Conservation (phyloP, 1,284 basidiomycete genomes). For the Cryptococcus sp. region DNA sequence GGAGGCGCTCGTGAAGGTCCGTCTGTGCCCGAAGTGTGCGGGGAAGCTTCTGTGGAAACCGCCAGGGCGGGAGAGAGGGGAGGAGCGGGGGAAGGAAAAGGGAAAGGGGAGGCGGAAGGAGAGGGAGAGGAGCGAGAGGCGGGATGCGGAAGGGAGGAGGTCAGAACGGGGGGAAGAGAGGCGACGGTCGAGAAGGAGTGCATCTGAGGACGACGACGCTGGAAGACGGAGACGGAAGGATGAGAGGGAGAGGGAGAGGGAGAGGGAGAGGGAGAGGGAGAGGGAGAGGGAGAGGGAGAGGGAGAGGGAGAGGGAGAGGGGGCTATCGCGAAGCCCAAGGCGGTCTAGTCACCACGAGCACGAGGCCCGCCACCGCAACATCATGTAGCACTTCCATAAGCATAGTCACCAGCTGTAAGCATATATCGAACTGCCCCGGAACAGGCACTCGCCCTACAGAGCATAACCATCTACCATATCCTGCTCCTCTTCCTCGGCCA, state of each 20-base stretch:
- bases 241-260: neutral
- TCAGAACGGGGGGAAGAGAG: too few species aligned
- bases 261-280: neutral
- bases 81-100: conserved; percentile 2
- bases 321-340: neutral
- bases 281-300: neutral
- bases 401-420: too few species aligned
- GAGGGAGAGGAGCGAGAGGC: neutral
- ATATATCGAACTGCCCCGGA: too few species aligned
- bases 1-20: conserved; percentile 81
- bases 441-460: too few species aligned
- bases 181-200: neutral
- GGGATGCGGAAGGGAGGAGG: neutral
- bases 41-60: conserved; percentile 83
- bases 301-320: neutral
- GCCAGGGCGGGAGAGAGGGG: conserved; percentile 54
- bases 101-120: conserved; percentile 1
- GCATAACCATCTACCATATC: neutral
- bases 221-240: neutral
- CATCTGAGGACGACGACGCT: neutral
- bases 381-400: neutral
- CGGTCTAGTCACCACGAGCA: neutral
- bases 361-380: neutral
- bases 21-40: conserved; percentile 70
- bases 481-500: neutral